Conservation (phyloP, 2,329 filamentous ascomycete species). For the Metarhizium anisopliae region DNA sequence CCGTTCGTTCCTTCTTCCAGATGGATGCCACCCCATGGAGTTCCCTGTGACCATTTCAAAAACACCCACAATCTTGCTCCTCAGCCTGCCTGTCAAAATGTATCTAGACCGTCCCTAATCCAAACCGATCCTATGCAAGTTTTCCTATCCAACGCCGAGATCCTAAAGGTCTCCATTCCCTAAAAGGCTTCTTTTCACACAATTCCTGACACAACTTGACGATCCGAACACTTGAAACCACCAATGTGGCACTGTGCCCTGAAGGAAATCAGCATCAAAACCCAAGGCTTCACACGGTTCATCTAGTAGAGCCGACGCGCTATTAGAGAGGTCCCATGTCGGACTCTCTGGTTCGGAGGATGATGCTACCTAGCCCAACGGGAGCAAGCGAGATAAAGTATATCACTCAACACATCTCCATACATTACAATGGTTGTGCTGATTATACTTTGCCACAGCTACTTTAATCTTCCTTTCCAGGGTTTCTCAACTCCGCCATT, state of each 20-base stretch:
- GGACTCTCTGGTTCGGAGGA: conserved; percentile 3
- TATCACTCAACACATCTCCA: not conserved
- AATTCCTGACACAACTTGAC: not conserved
- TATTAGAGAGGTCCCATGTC: conserved; percentile 12
- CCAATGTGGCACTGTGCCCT: no score
- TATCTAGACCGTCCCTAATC: not conserved
- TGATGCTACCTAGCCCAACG: conserved; percentile 1
- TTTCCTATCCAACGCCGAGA: not conserved
- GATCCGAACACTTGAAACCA: not conserved
- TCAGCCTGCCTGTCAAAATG: not conserved
- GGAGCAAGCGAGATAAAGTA: conserved; percentile 16
- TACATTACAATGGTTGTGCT: conserved; percentile 4
- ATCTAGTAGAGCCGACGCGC: not conserved
- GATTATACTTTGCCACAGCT: conserved; percentile 13
- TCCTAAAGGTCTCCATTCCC: not conserved
- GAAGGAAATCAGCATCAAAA: not conserved
- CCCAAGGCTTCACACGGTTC: not conserved
- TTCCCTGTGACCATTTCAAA: not conserved
- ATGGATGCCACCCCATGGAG: not conserved
- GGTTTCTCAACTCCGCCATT: conserved; percentile 9
- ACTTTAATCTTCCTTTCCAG: conserved; percentile 21
- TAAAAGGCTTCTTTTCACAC: not conserved
- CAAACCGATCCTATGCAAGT: not conserved
- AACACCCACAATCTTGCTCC: not conserved
- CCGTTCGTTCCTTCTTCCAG: not conserved